Evolutionary conservation across 2,329 filamentous ascomycete genomes (phyloP), one percentile per base, ranked within the genome.

Genomic region (Akanthomyces muscarius): DNA sequence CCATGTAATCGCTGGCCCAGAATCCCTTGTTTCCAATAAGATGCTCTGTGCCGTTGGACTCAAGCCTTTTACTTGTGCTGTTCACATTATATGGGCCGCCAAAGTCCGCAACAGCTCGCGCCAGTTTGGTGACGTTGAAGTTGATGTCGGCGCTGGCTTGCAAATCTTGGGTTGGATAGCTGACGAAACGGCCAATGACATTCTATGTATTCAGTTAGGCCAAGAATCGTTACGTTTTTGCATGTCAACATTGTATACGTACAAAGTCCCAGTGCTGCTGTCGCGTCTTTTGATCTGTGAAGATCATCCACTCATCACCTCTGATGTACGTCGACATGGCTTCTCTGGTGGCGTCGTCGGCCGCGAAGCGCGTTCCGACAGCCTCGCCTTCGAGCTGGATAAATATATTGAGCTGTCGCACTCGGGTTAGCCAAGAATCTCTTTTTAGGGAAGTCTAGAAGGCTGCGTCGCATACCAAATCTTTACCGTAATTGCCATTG

Each of bases 401-500:
- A 36, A 70, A 70, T 5, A 65, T 64, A 25, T 70, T 70, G 47
- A 70, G 52, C 68, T 69, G 14, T 6, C 7, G 25, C 3, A 38
- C 5, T 16, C 3, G 4, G 45, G 8, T 53, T 25, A 61, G 47
- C 23, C 4, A 1, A 5, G 4, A 18, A 28, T 18, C 13, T 28
- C 1, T 21, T 7, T 36, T 5, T 4, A 2, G n/a, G 8, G 2
- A 33, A 13, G 13, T 7, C 23, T 10, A 4, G 1, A n/a, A 55
- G 5, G 25, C 6, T 7, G 5, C 41, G 33, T n/a, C 4, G 42
- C 63, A 16, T 47, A 69, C 68, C 60, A 68, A 45, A 38, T 69
- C 68, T 41, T 69, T 69, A 16, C 67, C 68, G 36, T 69, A 69
- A 59, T 69, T 69, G 33, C 68, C 68, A 44, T 69, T 69, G 52